Percentiles rank a stretch among this genome's conserved stretches.
These are phyloP conservation scores for Leptographium lundbergii DNA, from an alignment of 2,329 filamentous ascomycete genomes.

Conservation along the genomic window DNA sequence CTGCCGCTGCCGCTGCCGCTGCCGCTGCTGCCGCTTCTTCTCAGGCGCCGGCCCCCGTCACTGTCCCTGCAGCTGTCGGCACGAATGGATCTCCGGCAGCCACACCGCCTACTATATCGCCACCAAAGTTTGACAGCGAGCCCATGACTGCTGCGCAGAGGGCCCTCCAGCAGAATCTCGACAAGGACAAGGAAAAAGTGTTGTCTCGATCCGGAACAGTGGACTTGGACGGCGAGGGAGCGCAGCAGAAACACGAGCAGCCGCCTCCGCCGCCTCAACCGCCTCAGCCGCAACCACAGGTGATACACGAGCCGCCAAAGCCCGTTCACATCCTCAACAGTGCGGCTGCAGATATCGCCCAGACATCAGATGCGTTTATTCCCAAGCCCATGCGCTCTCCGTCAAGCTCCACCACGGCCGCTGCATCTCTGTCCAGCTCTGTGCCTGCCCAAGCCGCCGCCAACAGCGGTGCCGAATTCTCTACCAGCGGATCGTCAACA, in stretches of 20 bases:
- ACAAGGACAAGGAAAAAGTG: conserved; percentile 17
- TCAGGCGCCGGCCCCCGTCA: conserved; percentile 16
- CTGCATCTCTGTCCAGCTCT: not conserved
- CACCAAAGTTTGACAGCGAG: conserved; percentile 2
- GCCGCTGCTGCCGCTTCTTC: too few species aligned
- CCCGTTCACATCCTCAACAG: not conserved
- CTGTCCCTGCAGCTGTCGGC: conserved; percentile 10
- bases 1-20: conserved; percentile 10
- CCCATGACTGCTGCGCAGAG: conserved; percentile 10
- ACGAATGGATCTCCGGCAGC: conserved; percentile 15
- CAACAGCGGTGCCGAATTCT: not conserved
- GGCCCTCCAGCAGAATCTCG: conserved; percentile 7
- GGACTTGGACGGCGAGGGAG: not conserved
- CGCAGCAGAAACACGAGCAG: not conserved
- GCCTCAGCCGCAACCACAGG: not conserved
- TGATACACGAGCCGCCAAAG: not conserved
- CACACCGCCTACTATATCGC: conserved; percentile 15
- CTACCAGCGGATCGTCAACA: not conserved
- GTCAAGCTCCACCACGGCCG: not conserved
- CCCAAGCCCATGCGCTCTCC: not conserved
- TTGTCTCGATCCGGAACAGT: not conserved
- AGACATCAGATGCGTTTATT: not conserved
- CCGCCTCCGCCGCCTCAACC: not conserved
- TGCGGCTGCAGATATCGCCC: not conserved
- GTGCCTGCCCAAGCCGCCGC: not conserved